phyloP scores from a whole-genome alignment of 768 basidiomycete genomes.

The Agaricus bisporus region DNA sequence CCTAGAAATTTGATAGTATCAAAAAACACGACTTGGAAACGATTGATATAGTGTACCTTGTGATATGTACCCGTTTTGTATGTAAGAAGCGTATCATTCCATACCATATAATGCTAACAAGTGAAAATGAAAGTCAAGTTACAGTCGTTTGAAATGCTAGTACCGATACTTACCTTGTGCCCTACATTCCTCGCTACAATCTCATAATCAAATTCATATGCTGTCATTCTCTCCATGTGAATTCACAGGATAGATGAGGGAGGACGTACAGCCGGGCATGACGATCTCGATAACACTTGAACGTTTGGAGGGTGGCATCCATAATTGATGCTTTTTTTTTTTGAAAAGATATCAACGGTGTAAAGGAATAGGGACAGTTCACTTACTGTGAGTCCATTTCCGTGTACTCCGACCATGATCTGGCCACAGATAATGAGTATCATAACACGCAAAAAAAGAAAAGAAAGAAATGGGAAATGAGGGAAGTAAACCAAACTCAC shows the following conservation, averaged over 20 bases:
- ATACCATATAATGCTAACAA: slow-evolving; percentile 50
- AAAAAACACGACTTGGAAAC: neutral
- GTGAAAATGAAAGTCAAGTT: too few relatives aligned
- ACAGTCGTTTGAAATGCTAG: too few relatives aligned
- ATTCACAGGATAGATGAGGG: neutral
- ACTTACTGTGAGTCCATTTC: slow-evolving; percentile 50
- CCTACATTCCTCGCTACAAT: slow-evolving; percentile 35
- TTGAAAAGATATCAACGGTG: neutral
- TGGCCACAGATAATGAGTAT: slow-evolving; percentile 2
- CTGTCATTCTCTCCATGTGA: slow-evolving; percentile 16
- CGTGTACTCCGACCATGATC: slow-evolving; percentile 36
- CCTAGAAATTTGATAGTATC: slow-evolving; percentile 33
- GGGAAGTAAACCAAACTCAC: slow-evolving; percentile 11
- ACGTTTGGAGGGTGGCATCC: slow-evolving; percentile 59
- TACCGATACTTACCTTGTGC: slow-evolving; percentile 25
- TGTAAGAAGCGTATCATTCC: slow-evolving; percentile 54
- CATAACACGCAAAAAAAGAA: neutral
- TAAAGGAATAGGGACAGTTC: neutral
- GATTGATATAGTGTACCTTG: slow-evolving; percentile 15
- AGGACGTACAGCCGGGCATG: slow-evolving; percentile 41
- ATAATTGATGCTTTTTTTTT: slow-evolving; percentile 43
- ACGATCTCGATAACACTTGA: slow-evolving; percentile 70
- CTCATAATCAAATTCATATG: slow-evolving; percentile 34
- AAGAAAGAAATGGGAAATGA: too few relatives aligned
- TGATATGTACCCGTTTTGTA: slow-evolving; percentile 25